These are phyloP conservation scores for Wallemia hederae DNA, from an alignment of 1,284 basidiomycete species.

Conservation along the genomic window DNA sequence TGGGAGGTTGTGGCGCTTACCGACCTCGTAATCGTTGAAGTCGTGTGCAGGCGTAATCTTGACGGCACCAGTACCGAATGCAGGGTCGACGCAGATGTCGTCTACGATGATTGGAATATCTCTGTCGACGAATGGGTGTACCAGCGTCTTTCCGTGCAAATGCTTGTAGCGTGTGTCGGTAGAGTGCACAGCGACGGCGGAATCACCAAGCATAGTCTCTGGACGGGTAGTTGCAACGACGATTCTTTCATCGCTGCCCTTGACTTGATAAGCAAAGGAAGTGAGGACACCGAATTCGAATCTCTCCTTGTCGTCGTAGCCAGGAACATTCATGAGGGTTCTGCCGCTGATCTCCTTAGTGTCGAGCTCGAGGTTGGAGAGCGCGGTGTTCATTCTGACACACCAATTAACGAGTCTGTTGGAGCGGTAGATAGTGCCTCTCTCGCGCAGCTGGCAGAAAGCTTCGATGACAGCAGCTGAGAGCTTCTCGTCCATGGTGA, in stretches of 20 bases:
- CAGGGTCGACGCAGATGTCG: slow-evolving; percentile 63
- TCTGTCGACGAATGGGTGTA: slow-evolving; percentile 71
- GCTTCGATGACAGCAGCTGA: slow-evolving; percentile 72
- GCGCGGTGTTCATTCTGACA: slow-evolving; percentile 73
- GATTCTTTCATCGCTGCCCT: slow-evolving; percentile 64
- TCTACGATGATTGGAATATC: slow-evolving; percentile 73
- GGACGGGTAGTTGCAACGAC: slow-evolving; percentile 91
- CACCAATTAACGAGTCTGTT: slow-evolving; percentile 99
- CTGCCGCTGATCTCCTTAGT: slow-evolving; percentile 72
- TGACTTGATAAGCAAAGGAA: slow-evolving; percentile 76
- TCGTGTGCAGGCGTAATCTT: slow-evolving; percentile 99
- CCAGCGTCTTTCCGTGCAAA: slow-evolving; percentile 71
- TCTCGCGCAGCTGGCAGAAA: slow-evolving; percentile 73
- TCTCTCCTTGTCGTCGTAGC: slow-evolving; percentile 74
- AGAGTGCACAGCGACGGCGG: slow-evolving; percentile 87
- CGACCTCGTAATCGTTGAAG: slow-evolving; percentile 90
- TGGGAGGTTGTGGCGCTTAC: slow-evolving; percentile 55
- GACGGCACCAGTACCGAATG: slow-evolving; percentile 91
- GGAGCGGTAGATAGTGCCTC: slow-evolving; percentile 79
- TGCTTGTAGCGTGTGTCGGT: slow-evolving; percentile 83
- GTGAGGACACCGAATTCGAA: slow-evolving; percentile 95
- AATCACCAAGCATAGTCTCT: slow-evolving; percentile 96
- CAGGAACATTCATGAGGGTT: slow-evolving; percentile 67
- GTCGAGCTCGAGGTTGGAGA: slow-evolving; percentile 95
- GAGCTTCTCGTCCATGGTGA: slow-evolving; percentile 75